These are phyloP conservation scores for Nelumbo lutea DNA, from an alignment of 164 flowering plant species.

Conservation along the genomic window DNA sequence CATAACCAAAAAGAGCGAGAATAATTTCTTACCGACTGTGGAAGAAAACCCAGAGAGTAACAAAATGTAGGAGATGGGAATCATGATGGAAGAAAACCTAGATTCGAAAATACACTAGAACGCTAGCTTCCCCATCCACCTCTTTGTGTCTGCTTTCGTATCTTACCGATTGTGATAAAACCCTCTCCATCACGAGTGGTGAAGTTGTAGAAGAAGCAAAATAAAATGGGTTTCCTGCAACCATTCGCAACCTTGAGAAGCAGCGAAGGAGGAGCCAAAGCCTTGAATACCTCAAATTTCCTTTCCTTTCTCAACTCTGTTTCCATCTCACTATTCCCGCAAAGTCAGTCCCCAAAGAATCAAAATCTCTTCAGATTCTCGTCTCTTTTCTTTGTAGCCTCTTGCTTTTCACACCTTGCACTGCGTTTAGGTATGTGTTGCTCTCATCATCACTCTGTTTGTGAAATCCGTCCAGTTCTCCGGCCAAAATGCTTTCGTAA, in stretches of 20 bases:
- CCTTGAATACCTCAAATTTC: constrained; percentile 49
- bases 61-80: neutral
- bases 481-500: neutral
- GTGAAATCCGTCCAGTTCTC: constrained; percentile 46
- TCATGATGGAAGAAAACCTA: neutral
- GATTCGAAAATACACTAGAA: neutral
- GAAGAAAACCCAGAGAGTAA: neutral
- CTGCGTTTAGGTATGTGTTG: constrained; percentile 37
- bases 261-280: constrained; percentile 36
- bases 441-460: constrained; percentile 36
- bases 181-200: constrained; percentile 76
- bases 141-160: neutral
- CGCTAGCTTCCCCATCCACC: neutral
- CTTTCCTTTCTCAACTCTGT: neutral
- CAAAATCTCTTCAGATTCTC: neutral
- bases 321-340: neutral
- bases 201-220: constrained; percentile 72
- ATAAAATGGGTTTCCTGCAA: constrained; percentile 73
- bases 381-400: neutral
- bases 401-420: constrained; percentile 31
- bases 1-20: neutral
- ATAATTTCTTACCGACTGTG: neutral
- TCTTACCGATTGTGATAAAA: constrained; percentile 78
- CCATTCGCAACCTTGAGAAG: constrained; percentile 19
- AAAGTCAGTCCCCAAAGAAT: neutral